A percentile compares a stretch with the other conserved stretches of the same genome.
Evolutionary conservation across 2,329 filamentous ascomycete species (phyloP).

Genomic region (Monilinia fructicola): DNA sequence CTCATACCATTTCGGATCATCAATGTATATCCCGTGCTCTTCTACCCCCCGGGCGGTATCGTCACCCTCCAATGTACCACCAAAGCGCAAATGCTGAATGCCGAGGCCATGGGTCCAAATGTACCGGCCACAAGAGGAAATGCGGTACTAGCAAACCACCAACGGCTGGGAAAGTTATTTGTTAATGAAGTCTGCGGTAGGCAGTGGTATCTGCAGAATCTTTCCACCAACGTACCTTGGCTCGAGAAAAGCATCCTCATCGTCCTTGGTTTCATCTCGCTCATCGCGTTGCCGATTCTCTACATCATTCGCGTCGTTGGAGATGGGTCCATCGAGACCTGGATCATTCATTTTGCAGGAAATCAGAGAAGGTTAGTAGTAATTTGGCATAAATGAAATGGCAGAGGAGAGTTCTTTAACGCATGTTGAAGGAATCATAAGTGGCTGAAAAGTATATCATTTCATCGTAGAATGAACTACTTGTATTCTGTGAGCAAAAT

Average conservation of each 20-base stretch:
- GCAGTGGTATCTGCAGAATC: neutral
- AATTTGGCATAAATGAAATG: neutral
- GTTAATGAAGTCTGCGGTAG: neutral
- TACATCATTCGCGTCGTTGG: conserved; percentile 35
- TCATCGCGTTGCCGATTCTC: conserved; percentile 34
- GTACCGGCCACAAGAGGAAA: conserved; percentile 82
- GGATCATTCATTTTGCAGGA: conserved; percentile 39
- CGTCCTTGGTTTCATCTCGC: conserved; percentile 32
- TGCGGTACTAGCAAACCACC: conserved; percentile 64
- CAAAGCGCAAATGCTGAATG: conserved; percentile 84
- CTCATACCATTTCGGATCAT: conserved; percentile 68
- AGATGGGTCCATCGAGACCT: conserved; percentile 37
- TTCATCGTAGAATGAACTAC: neutral
- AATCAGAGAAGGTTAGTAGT: neutral
- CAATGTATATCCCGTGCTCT: conserved; percentile 54
- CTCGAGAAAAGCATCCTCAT: conserved; percentile 36
- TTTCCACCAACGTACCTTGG: conserved; percentile 30
- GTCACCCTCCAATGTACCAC: conserved; percentile 74
- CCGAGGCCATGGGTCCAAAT: conserved; percentile 80
- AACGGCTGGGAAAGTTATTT: conserved; percentile 39
- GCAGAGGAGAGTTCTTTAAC: neutral
- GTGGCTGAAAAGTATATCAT: neutral
- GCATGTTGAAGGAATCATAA: neutral
- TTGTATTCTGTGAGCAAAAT: neutral
- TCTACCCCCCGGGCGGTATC: conserved; percentile 51